Conservation (phyloP, 2,329 filamentous ascomycete species). For the Penicillium sp. region DNA sequence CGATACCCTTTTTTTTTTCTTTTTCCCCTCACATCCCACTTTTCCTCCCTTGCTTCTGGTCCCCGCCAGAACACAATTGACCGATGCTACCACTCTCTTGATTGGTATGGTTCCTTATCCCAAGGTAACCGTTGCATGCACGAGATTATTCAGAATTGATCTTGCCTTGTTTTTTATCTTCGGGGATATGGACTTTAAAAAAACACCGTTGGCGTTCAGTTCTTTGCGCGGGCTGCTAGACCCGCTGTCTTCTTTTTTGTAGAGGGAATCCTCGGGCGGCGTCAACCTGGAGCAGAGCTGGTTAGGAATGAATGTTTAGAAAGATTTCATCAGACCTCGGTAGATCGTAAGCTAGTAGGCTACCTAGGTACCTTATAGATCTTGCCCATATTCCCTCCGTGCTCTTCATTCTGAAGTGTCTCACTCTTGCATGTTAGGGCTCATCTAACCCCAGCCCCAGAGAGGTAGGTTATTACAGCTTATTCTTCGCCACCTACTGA, state of each 20-base stretch:
- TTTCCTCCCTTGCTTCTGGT: slow-evolving; percentile 22
- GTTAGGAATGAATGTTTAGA: slow-evolving; percentile 17
- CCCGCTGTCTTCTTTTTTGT: slow-evolving; percentile 10
- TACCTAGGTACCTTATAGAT: background rate
- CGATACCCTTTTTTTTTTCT: slow-evolving; percentile 29
- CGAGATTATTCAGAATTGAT: slow-evolving; percentile 2
- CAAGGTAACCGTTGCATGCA: slow-evolving; percentile 16
- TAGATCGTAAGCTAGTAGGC: background rate
- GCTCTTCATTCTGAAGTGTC: background rate
- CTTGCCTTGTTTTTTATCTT: slow-evolving; percentile 4
- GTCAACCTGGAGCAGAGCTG: slow-evolving; percentile 17
- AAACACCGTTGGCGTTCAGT: slow-evolving; percentile 16
- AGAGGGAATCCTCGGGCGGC: slow-evolving; percentile 20
- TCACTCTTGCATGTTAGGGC: background rate
- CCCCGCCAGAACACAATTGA: slow-evolving; percentile 10
- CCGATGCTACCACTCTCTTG: background rate
- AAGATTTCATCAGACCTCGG: background rate
- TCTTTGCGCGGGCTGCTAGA: slow-evolving; percentile 14
- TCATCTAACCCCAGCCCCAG: background rate
- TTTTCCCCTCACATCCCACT: slow-evolving; percentile 4
- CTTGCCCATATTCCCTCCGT: background rate
- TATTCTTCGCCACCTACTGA: background rate
- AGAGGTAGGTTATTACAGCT: background rate
- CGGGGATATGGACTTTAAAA: slow-evolving; percentile 12
- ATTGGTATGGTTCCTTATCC: background rate